Evolutionary conservation across 345 rosid genomes (phyloP).

Genomic region (Kernera saxatilis): DNA sequence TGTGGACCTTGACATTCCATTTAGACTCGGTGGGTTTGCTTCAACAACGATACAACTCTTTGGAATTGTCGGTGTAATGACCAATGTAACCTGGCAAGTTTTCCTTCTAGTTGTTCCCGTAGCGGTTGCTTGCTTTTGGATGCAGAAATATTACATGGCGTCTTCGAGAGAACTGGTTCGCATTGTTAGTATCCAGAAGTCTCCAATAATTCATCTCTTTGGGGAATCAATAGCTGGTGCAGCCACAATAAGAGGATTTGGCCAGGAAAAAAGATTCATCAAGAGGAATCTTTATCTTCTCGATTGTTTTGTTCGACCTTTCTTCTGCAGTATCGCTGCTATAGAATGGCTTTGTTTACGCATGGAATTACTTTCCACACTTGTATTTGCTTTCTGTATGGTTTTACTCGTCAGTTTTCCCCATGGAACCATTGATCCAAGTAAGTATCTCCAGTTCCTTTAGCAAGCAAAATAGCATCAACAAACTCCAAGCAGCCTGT

Average conservation of each 20-base stretch:
- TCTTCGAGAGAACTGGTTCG: constrained; percentile 98
- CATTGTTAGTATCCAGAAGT: constrained; percentile 97
- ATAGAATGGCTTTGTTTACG: constrained; percentile 99
- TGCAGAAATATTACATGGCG: constrained; percentile 99
- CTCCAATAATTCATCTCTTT: constrained; percentile 92
- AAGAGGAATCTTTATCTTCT: constrained; percentile 98
- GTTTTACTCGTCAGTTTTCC: constrained; percentile 95
- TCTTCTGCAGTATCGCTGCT: constrained; percentile 96
- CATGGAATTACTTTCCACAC: constrained; percentile 96
- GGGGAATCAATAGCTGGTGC: constrained; percentile 99
- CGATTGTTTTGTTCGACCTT: constrained; percentile 97
- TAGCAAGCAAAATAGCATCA: not conserved
- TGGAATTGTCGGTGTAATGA: constrained; percentile 96
- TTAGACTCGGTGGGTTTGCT: constrained; percentile 99
- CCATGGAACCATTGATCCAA: constrained; percentile 92
- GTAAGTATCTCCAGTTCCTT: constrained; percentile 42
- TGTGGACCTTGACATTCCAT: constrained; percentile 98
- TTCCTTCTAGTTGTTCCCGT: constrained; percentile 93
- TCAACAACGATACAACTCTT: constrained; percentile 97
- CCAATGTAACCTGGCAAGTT: constrained; percentile 96
- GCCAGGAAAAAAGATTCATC: constrained; percentile 94
- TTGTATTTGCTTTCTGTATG: constrained; percentile 98
- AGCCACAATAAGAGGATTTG: constrained; percentile 97
- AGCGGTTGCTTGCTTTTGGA: constrained; percentile 98
- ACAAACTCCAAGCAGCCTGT: not conserved